These are phyloP conservation scores for Apium graveolens DNA, from an alignment of 129 eudicot species.

Conservation along the genomic window DNA sequence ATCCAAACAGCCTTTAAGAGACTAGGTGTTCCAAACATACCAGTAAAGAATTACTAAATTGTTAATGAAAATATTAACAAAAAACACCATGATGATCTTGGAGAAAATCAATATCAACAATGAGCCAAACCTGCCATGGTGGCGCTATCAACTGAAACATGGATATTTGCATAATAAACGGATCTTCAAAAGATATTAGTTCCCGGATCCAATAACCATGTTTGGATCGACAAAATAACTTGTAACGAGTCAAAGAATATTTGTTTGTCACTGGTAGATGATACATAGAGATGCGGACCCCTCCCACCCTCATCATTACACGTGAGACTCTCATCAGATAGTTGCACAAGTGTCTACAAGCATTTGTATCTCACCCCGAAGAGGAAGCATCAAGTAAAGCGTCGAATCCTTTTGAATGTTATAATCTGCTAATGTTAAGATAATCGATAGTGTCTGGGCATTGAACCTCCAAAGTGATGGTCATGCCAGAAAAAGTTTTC, in stretches of 20 bases:
- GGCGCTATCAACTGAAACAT: neutral
- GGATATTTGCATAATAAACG: neutral
- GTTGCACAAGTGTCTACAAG: neutral
- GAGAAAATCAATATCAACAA: neutral
- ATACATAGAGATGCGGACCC: neutral
- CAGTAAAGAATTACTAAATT: neutral
- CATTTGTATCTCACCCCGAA: neutral
- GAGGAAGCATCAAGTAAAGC: neutral
- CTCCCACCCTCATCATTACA: neutral
- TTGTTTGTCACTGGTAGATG: neutral
- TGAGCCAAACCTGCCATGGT: neutral
- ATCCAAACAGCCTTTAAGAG: neutral
- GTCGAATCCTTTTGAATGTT: neutral
- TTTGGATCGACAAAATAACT: neutral
- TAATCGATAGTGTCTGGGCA: neutral
- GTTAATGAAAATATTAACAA: neutral
- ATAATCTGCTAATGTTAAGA: neutral
- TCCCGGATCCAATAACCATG: neutral
- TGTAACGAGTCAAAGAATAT: neutral
- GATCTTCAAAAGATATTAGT: neutral
- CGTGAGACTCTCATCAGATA: neutral
- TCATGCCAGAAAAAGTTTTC: neutral
- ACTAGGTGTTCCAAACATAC: neutral
- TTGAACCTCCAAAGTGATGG: neutral
- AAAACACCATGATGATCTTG: neutral